A percentile compares a stretch with the other conserved stretches of the same genome.
Evolutionary conservation across 225 moss, liverwort and hornwort genomes (phyloP).

Genomic region (Anthoceros angustus): DNA sequence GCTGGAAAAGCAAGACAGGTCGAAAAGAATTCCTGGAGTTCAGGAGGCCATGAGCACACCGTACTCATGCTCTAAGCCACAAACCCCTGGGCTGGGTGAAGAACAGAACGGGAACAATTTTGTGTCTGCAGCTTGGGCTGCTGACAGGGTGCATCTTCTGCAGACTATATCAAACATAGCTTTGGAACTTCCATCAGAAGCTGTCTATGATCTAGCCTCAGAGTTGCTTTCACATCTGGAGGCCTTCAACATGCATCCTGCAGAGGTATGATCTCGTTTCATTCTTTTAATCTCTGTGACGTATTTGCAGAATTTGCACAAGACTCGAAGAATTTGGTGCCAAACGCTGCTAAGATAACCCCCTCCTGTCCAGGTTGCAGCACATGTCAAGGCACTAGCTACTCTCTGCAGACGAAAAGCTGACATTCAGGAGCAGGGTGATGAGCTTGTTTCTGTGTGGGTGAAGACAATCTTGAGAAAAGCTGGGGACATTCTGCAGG

Average conservation of each 20-base stretch:
- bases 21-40: neutral
- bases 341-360: too few species aligned
- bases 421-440: constrained; percentile 21
- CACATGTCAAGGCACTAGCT: constrained; percentile 39
- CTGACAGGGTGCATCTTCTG: constrained; percentile 31
- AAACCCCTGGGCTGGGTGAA: neutral
- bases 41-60: neutral
- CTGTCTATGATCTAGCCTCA: constrained; percentile 31
- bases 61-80: neutral
- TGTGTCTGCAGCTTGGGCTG: constrained; percentile 29
- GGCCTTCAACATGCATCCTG: constrained; percentile 42
- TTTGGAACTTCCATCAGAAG: constrained; percentile 37
- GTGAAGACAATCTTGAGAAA: constrained; percentile 26
- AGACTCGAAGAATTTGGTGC: too few species aligned
- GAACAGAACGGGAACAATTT: neutral
- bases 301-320: too few species aligned
- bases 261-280: constrained; percentile 19
- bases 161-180: constrained; percentile 41
- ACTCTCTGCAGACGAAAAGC: constrained; percentile 35
- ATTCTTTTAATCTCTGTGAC: too few species aligned
- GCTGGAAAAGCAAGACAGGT: constrained; percentile 21
- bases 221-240: constrained; percentile 33
- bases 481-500: constrained; percentile 24
- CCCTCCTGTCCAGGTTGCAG: constrained; percentile 24
- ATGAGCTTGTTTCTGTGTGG: constrained; percentile 30